Conservation (phyloP, 2,329 filamentous ascomycete genomes). For the Passalora sequoiae region DNA sequence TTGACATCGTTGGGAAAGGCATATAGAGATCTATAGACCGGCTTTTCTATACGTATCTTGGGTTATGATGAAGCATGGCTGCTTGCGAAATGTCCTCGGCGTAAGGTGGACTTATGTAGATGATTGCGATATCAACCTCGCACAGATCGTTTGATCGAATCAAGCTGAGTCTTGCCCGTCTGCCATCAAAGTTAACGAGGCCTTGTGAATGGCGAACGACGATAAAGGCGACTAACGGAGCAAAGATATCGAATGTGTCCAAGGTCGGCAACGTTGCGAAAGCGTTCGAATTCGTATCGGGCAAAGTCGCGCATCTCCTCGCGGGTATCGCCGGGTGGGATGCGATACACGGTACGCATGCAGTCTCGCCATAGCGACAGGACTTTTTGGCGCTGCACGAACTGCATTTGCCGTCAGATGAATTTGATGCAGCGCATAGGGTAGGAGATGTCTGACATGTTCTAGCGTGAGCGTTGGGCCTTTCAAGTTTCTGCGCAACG, state of each 20-base stretch:
- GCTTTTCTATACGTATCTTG: too few species aligned
- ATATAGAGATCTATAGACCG: slow-evolving; percentile 29
- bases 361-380: slow-evolving; percentile 47
- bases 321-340: slow-evolving; percentile 26
- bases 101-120: too few species aligned
- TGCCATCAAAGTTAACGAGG: slow-evolving; percentile 43
- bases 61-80: too few species aligned
- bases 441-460: slow-evolving; percentile 26
- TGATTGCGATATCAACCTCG: too few species aligned
- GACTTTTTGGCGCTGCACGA: slow-evolving; percentile 46
- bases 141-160: slow-evolving; percentile 44
- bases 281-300: slow-evolving; percentile 45
- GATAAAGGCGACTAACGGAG: background rate
- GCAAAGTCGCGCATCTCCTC: slow-evolving; percentile 47
- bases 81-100: too few species aligned
- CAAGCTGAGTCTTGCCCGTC: slow-evolving; percentile 48
- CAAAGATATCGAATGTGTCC: slow-evolving; percentile 15
- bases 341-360: slow-evolving; percentile 39
- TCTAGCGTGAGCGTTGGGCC: slow-evolving; percentile 34
- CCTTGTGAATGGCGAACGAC: slow-evolving; percentile 27
- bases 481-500: slow-evolving; percentile 30
- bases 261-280: slow-evolving; percentile 43
- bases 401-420: slow-evolving; percentile 31
- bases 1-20: slow-evolving; percentile 29
- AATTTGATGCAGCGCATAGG: background rate